These are phyloP conservation scores for Globisporangium perplexum DNA, from an alignment of 352 stramenopile species.

Conservation along the genomic window DNA sequence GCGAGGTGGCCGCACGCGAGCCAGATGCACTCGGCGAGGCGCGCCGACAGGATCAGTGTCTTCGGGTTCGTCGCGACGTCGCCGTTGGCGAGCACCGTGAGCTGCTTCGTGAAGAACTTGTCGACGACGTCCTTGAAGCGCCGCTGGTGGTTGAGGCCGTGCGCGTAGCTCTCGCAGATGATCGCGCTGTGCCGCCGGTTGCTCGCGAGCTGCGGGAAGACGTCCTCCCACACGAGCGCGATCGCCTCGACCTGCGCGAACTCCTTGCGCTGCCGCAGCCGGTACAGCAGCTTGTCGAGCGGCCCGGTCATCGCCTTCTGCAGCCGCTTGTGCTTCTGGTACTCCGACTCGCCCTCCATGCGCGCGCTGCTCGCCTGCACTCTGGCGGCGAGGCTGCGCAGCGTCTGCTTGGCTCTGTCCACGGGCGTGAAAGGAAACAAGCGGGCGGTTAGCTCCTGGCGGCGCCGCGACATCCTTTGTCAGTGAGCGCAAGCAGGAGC, in stretches of 20 bases:
- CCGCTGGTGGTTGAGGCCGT: slow-evolving; percentile 39
- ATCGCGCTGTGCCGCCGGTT: slow-evolving; percentile 36
- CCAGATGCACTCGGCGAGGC: slow-evolving; percentile 42
- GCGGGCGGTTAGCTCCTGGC: not conserved
- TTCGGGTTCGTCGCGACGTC: slow-evolving; percentile 1
- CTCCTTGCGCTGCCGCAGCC: slow-evolving; percentile 23
- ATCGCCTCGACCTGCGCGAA: slow-evolving; percentile 45
- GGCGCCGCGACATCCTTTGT: no score
- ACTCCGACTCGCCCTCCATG: slow-evolving; percentile 19
- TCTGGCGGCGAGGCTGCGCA: slow-evolving; percentile 4
- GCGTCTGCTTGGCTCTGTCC: slow-evolving; percentile 12
- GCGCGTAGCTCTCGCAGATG: slow-evolving; percentile 49
- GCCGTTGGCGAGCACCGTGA: slow-evolving; percentile 3
- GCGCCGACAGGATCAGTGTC: slow-evolving; percentile 27
- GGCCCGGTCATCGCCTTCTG: slow-evolving; percentile 45
- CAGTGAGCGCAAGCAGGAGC: not conserved
- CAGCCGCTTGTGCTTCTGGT: slow-evolving; percentile 30
- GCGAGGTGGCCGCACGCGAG: slow-evolving; percentile 44
- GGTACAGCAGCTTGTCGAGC: slow-evolving; percentile 39
- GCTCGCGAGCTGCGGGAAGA: slow-evolving; percentile 42
- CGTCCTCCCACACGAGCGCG: slow-evolving; percentile 38
- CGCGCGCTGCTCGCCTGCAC: slow-evolving; percentile 5
- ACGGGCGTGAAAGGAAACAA: not conserved
- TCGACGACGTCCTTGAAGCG: slow-evolving; percentile 52
- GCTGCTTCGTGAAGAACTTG: slow-evolving; percentile 26